phyloP scores from a whole-genome alignment of 306 rosid species.

The Inga laurina region DNA sequence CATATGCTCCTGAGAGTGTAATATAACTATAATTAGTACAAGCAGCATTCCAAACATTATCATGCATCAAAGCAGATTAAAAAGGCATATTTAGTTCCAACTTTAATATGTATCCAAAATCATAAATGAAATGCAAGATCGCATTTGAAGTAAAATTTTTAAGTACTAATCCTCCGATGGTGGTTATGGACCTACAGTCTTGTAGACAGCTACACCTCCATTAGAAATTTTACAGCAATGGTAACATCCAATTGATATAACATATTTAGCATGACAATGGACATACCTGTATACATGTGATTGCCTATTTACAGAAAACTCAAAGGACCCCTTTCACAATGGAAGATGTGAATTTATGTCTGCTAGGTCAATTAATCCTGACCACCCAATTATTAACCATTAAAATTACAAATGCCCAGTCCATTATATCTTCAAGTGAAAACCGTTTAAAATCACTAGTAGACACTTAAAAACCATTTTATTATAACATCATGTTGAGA shows the following conservation, averaged over 20 bases:
- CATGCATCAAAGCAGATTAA: background rate
- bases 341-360: background rate
- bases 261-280: background rate
- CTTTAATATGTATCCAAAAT: background rate
- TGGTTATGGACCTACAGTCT: background rate
- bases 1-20: constrained; percentile 80
- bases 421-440: background rate
- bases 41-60: constrained; percentile 26
- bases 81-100: constrained; percentile 15
- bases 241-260: constrained; percentile 12
- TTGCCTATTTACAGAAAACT: constrained; percentile 12
- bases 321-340: constrained; percentile 15
- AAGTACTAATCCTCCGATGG: constrained; percentile 1
- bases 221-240: constrained; percentile 2
- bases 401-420: background rate
- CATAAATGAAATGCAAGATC: constrained; percentile 2
- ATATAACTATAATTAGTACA: constrained; percentile 27
- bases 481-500: background rate
- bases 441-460: constrained; percentile 8
- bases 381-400: background rate
- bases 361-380: constrained; percentile 10
- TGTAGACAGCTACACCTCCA: background rate
- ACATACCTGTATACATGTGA: constrained; percentile 1
- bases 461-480: background rate
- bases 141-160: constrained; percentile 8